Base-by-base conservation (phyloP, 345 rosid genomes). In the Murraya paniculata region DNA sequence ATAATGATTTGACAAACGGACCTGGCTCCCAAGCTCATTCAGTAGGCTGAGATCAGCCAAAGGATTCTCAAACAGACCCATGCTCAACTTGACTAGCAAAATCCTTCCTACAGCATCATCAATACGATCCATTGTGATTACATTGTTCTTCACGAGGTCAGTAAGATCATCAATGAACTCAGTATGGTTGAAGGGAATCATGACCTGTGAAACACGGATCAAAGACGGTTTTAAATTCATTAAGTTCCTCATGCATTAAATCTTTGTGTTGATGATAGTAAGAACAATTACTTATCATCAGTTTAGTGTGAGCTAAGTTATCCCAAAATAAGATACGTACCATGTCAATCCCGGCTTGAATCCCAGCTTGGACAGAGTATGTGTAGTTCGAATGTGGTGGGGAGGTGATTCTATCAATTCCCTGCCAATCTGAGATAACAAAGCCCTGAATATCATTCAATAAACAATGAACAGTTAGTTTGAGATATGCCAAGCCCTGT, bases 41-140 rank as follows among this genome's bases (percentile, higher is more conserved):
- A 90, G 87, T 55, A 91, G 83, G 83, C 92, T 92, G 77, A 73
- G 68, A 85, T 95, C 97, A 67, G 98, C 98, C 81, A 88, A 80
- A 76, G 99, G 99, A 79, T 89, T 89, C 84, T 96, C 99, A 88
- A 94, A 94, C 22, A 96, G 92, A 69, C 97, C 99, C 97, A 90
- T 90, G 74, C 79, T 88, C 82, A 96, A 91, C 81, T 96, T 94
- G 62, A 96, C 97, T 25, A 84, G 86, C 86, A 94, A 83, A 81
- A 94, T 92, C 82, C 98, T 89, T 76, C 33, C 77, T 13, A 92
- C 98, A 41, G 99, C 99, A 83, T 96, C 99, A 82, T 96, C 92
- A 62, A 96, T 96, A 33, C 98, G 90, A 65, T 88, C 89, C 86
- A 91, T 89, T 22, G 97, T 89, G 30, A 92, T 84, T 68, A 77